Conservation (phyloP, 1,139 yeast genomes). For the Geotrichum carabidarum region DNA sequence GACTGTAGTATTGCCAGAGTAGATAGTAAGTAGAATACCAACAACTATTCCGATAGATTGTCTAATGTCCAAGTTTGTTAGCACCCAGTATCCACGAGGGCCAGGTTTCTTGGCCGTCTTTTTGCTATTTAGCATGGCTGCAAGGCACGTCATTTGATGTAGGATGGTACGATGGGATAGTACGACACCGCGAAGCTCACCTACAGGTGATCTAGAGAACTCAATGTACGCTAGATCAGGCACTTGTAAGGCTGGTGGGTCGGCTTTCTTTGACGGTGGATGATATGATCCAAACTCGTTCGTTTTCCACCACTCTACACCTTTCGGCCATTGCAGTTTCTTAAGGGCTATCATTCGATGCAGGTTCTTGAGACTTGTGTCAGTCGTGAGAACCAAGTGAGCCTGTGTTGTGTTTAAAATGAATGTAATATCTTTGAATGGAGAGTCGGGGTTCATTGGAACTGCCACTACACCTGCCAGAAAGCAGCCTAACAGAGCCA, state of each 20-base stretch:
- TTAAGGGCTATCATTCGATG: slow-evolving; percentile 52
- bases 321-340: slow-evolving; percentile 52
- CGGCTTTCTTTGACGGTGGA: slow-evolving; percentile 52
- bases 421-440: slow-evolving; percentile 64
- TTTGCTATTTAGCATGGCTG: slow-evolving; percentile 49
- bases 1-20: slow-evolving; percentile 73
- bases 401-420: slow-evolving; percentile 72
- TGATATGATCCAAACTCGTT: slow-evolving; percentile 76
- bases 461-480: slow-evolving; percentile 93
- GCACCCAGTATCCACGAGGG: slow-evolving; percentile 3
- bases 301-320: slow-evolving; percentile 73
- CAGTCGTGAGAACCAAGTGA: slow-evolving; percentile 76
- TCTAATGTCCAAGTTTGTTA: slow-evolving; percentile 68
- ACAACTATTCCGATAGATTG: slow-evolving; percentile 83
- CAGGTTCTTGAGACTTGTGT: slow-evolving; percentile 63
- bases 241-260: slow-evolving; percentile 60
- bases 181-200: slow-evolving; percentile 90
- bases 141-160: slow-evolving; percentile 79
- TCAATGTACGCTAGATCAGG: slow-evolving; percentile 91
- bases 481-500: slow-evolving; percentile 86
- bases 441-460: slow-evolving; percentile 70
- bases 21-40: slow-evolving; percentile 75
- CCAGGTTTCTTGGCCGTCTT: slow-evolving; percentile 11
- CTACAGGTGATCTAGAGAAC: slow-evolving; percentile 83
- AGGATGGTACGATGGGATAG: slow-evolving; percentile 81